Evolutionary conservation across 2,329 filamentous ascomycete species (phyloP), one percentile per base, ranked within the genome.

Genomic region (Cladophialophora exuberans): DNA sequence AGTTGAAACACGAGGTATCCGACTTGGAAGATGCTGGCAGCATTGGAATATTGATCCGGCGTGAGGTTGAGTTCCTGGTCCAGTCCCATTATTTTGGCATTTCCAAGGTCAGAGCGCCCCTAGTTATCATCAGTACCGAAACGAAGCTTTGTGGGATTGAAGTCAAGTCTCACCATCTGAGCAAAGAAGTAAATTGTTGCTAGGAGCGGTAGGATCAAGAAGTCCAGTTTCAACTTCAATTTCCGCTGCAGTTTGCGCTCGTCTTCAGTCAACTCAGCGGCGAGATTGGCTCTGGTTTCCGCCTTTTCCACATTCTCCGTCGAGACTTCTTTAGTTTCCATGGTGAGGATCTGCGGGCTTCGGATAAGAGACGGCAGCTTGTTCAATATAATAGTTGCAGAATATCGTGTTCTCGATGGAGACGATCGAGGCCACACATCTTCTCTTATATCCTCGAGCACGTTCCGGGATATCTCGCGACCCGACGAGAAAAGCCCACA

Each of bases 211-310:
- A 56, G 35, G 3, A 56, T 52, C 9, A 53, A 36, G 11, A 57
- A 31, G 38, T 57, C 54, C 15, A 57, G 17, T 44, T 57, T 57
- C 35, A 30, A 49, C 44, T 57, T 57, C 41, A 57, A n/a, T 31
- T 41, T 53, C n/a, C 51, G 54, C 25, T 56, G 48, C 13, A 26
- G 36, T 26, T 44, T 23, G 17, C 26, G 39, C 15, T 52, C 43
- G 11, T 48, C 38, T 9, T 28, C 26, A 10, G 36, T 39, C 22
- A 54, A 15, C 31, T 10, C 26, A 22, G 23, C 35, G 3, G 31
- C 20, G 4, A 18, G 22, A 22, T 30, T 35, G n/a, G 28, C 22
- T 17, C 13, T 42, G 22, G 6, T 11, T 20, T 17, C 28, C 28
- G 28, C 36, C 15, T 26, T 25, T 15, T 48, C 43, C 6, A 54